These are phyloP conservation scores for Daldinia bambusicola DNA, from an alignment of 495 filamentous ascomycete species.

Conservation along the genomic window DNA sequence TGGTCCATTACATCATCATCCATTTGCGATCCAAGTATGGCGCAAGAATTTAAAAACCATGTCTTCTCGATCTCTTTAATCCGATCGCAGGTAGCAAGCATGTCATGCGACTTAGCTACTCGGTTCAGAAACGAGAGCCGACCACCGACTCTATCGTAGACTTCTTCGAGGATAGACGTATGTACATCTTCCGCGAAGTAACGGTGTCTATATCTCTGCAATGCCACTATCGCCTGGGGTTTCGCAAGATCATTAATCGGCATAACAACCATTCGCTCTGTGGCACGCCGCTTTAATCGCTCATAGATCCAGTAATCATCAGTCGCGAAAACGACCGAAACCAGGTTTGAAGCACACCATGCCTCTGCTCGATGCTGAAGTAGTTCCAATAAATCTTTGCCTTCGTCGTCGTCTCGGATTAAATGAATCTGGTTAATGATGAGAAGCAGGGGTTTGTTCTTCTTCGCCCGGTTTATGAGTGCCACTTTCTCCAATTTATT, in stretches of 20 bases:
- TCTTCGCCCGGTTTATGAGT: constrained; percentile 65
- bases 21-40: constrained; percentile 92
- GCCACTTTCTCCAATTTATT: constrained; percentile 99
- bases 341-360: constrained; percentile 90
- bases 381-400: constrained; percentile 89
- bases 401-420: constrained; percentile 88
- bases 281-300: constrained; percentile 86
- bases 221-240: constrained; percentile 74
- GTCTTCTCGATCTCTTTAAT: constrained; percentile 87
- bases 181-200: constrained; percentile 71
- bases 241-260: constrained; percentile 84
- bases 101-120: constrained; percentile 81
- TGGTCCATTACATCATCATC: constrained; percentile 99
- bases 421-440: constrained; percentile 94
- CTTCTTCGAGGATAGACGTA: constrained; percentile 68
- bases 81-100: constrained; percentile 77
- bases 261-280: constrained; percentile 85
- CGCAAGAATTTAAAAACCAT: constrained; percentile 95
- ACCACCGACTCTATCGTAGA: constrained; percentile 88
- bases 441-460: constrained; percentile 77
- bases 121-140: constrained; percentile 85
- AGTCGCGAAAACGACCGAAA: constrained; percentile 90
- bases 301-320: constrained; percentile 99
- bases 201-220: constrained; percentile 76
- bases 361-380: constrained; percentile 95